phyloP scores from a whole-genome alignment of 2,329 filamentous ascomycete species.

The Aspergillus unguis region DNA sequence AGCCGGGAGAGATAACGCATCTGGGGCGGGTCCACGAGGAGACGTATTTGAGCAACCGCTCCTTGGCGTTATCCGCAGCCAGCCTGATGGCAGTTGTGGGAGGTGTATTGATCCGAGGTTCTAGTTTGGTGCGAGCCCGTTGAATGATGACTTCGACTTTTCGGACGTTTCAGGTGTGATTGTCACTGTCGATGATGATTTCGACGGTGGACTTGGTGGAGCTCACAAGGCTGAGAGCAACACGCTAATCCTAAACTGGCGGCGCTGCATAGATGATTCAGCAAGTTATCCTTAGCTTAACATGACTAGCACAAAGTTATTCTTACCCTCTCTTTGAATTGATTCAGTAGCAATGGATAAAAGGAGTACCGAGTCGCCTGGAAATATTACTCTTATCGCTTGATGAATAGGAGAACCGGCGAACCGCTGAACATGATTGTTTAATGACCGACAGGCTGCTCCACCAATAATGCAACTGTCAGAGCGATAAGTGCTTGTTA shows the following conservation, averaged over 20 bases:
- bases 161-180: too few relatives aligned
- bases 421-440: too few relatives aligned
- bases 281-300: too few relatives aligned
- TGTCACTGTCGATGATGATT: too few relatives aligned
- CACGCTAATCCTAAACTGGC: neutral
- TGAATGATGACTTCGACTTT: neutral
- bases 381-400: too few relatives aligned
- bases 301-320: too few relatives aligned
- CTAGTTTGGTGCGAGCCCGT: slow-evolving; percentile 7
- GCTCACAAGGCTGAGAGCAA: neutral
- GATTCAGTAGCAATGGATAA: too few relatives aligned
- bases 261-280: too few relatives aligned
- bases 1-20: slow-evolving; percentile 23
- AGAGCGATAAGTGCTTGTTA: neutral
- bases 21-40: slow-evolving; percentile 28
- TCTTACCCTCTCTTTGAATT: too few relatives aligned
- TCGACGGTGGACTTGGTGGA: neutral
- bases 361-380: too few relatives aligned
- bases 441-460: neutral
- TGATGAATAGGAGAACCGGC: too few relatives aligned
- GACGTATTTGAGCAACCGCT: slow-evolving; percentile 8
- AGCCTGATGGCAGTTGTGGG: slow-evolving; percentile 7
- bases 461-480: slow-evolving; percentile 4
- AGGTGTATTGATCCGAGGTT: slow-evolving; percentile 1
- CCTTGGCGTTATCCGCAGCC: slow-evolving; percentile 3